Conservation (phyloP, 2,329 filamentous ascomycete species). For the Ophiostoma quercus region DNA sequence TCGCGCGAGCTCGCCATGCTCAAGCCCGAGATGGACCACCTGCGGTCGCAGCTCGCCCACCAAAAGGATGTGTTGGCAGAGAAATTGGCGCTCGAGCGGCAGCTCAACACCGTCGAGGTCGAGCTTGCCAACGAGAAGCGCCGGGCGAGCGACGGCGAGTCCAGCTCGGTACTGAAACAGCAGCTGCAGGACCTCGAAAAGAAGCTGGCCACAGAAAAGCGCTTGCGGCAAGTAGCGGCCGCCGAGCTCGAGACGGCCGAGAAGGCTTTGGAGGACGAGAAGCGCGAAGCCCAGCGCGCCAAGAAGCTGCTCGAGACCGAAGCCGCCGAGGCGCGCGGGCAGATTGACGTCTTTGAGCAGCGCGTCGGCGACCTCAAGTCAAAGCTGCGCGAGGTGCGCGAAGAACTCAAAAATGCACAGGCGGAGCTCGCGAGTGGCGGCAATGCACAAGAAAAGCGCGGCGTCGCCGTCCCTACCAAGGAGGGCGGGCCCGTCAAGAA, state of each 20-base stretch:
- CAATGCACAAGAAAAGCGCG: background rate
- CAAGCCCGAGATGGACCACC: conserved; percentile 53
- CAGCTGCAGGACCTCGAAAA: conserved; percentile 40
- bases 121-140: conserved; percentile 75
- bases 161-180: conserved; percentile 31
- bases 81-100: conserved; percentile 73
- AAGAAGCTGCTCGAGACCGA: conserved; percentile 49
- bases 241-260: conserved; percentile 35
- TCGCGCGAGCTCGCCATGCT: conserved; percentile 48
- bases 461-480: conserved; percentile 16
- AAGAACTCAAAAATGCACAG: conserved; percentile 63
- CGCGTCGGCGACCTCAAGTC: conserved; percentile 64
- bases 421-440: conserved; percentile 32
- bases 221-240: conserved; percentile 36
- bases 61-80: conserved; percentile 69
- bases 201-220: conserved; percentile 39
- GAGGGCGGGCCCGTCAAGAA: conserved; percentile 18
- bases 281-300: conserved; percentile 44
- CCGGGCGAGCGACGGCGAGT: conserved; percentile 30
- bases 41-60: conserved; percentile 49
- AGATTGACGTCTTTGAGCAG: conserved; percentile 61
- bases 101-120: conserved; percentile 69
- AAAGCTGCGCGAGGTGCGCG: conserved; percentile 64
- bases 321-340: conserved; percentile 55
- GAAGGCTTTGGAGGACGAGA: conserved; percentile 38